Conservation (phyloP, 768 basidiomycete genomes). For the Psilocybe azurescens region DNA sequence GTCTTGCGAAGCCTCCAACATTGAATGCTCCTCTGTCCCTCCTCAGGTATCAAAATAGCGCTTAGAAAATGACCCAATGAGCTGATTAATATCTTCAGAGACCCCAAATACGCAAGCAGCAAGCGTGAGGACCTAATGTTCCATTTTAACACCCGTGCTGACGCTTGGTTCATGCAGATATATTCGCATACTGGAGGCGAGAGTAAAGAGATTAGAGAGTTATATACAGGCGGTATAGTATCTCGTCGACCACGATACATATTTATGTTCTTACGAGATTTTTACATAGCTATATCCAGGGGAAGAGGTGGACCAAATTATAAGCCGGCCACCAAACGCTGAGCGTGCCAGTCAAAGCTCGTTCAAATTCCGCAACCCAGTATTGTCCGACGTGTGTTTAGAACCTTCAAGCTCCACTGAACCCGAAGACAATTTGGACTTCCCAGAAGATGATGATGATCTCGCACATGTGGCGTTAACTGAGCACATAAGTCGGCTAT, state of each 20-base stretch:
- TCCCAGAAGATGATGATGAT: slow-evolving; percentile 36
- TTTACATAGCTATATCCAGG: slow-evolving; percentile 24
- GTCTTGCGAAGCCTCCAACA: slow-evolving; percentile 53
- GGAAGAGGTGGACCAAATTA: slow-evolving; percentile 20
- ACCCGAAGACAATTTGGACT: slow-evolving; percentile 16
- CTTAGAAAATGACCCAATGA: slow-evolving; percentile 9
- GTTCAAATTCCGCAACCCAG: slow-evolving; percentile 6
- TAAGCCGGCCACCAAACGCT: not conserved
- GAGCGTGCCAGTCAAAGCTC: not conserved
- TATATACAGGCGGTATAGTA: slow-evolving; percentile 29
- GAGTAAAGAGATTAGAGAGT: slow-evolving; percentile 34
- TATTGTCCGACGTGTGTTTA: slow-evolving; percentile 14
- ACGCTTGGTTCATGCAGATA: slow-evolving; percentile 22
- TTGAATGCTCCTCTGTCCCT: slow-evolving; percentile 59
- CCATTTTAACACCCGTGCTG: not conserved
- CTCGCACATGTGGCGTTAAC: slow-evolving; percentile 36
- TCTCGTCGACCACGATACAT: not conserved
- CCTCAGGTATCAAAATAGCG: slow-evolving; percentile 37
- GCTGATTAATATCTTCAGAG: slow-evolving; percentile 15
- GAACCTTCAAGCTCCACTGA: slow-evolving; percentile 3
- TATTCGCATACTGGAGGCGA: slow-evolving; percentile 35
- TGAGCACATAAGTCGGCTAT: slow-evolving; percentile 35
- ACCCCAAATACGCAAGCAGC: slow-evolving; percentile 37
- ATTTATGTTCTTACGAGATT: not conserved
- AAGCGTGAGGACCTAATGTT: slow-evolving; percentile 30